Conservation (phyloP, 2,329 filamentous ascomycete species). For the Sarocladium kiliense region DNA sequence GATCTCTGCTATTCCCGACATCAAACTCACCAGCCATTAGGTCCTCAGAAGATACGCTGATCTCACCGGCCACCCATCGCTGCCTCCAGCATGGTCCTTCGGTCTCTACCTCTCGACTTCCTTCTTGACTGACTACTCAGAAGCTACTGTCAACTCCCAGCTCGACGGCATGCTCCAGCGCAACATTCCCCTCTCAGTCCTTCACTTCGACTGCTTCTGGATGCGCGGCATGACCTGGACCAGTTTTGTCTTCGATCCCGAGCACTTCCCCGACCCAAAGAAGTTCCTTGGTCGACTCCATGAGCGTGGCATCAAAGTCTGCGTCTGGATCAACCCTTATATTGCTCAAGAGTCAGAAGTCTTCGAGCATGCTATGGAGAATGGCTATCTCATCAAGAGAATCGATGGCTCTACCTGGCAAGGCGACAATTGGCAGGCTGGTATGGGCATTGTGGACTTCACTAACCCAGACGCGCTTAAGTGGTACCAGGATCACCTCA, state of each 20-base stretch:
- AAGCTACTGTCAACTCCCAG: slow-evolving; percentile 62
- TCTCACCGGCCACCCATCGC: slow-evolving; percentile 60
- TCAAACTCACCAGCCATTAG: too few relatives aligned
- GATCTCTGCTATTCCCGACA: too few relatives aligned
- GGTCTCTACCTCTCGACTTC: slow-evolving; percentile 73
- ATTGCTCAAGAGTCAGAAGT: slow-evolving; percentile 64
- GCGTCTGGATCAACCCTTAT: slow-evolving; percentile 74
- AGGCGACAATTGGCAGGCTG: slow-evolving; percentile 73
- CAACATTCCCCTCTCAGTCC: slow-evolving; percentile 62
- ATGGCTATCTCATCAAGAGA: slow-evolving; percentile 65
- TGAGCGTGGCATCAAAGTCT: slow-evolving; percentile 59
- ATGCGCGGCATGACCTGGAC: slow-evolving; percentile 72
- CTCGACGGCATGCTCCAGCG: slow-evolving; percentile 63
- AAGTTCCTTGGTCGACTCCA: slow-evolving; percentile 62
- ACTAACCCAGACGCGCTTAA: slow-evolving; percentile 63
- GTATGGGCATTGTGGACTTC: slow-evolving; percentile 70
- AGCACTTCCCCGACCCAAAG: slow-evolving; percentile 63
- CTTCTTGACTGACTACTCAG: slow-evolving; percentile 70
- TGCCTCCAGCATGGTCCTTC: slow-evolving; percentile 68
- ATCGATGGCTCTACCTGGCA: slow-evolving; percentile 68
- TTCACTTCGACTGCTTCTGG: slow-evolving; percentile 77
- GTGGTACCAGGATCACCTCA: slow-evolving; percentile 61
- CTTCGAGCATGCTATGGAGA: slow-evolving; percentile 58
- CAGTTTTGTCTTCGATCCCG: slow-evolving; percentile 65
- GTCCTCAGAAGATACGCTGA: slow-evolving; percentile 62